Percentiles rank a stretch among this genome's conserved stretches.
These are phyloP conservation scores for Colletotrichum orbiculare DNA, from an alignment of 2,329 filamentous ascomycete genomes.

Conservation along the genomic window DNA sequence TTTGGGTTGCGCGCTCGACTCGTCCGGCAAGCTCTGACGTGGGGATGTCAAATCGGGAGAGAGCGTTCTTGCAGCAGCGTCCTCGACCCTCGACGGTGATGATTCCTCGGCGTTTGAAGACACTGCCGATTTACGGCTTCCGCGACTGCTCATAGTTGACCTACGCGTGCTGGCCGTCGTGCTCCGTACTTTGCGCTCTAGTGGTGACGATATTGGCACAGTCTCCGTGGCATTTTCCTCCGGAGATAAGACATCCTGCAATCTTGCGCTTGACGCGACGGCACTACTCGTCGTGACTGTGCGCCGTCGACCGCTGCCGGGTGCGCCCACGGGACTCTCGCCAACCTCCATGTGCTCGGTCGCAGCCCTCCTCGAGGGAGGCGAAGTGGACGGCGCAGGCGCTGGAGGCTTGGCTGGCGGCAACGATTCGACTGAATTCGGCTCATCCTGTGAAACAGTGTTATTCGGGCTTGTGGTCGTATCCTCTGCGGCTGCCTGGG, in stretches of 20 bases:
- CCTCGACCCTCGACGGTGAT: slow-evolving; percentile 44
- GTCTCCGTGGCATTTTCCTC: slow-evolving; percentile 43
- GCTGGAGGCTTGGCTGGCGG: slow-evolving; percentile 29
- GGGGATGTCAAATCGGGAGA: slow-evolving; percentile 36
- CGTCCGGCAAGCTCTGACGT: background rate
- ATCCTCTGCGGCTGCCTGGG: background rate
- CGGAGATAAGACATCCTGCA: slow-evolving; percentile 53
- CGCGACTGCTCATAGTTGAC: slow-evolving; percentile 42
- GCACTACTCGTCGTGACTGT: slow-evolving; percentile 49
- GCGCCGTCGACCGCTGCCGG: slow-evolving; percentile 64
- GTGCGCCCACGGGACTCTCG: slow-evolving; percentile 66
- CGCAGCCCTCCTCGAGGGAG: slow-evolving; percentile 12
- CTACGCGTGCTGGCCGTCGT: slow-evolving; percentile 47
- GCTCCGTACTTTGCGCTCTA: slow-evolving; percentile 53
- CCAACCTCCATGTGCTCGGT: slow-evolving; percentile 54
- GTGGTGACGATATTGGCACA: slow-evolving; percentile 53
- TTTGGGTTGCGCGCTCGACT: background rate
- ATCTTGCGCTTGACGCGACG: slow-evolving; percentile 53
- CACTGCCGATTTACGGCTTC: slow-evolving; percentile 38
- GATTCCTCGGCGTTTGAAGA: slow-evolving; percentile 44
- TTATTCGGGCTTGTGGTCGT: slow-evolving; percentile 38
- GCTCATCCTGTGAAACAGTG: background rate
- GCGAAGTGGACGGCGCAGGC: slow-evolving; percentile 18
- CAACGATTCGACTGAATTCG: slow-evolving; percentile 20
- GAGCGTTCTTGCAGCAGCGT: background rate